Conservation (phyloP, 2,329 filamentous ascomycete genomes). For the Aspergillus brasiliensis region DNA sequence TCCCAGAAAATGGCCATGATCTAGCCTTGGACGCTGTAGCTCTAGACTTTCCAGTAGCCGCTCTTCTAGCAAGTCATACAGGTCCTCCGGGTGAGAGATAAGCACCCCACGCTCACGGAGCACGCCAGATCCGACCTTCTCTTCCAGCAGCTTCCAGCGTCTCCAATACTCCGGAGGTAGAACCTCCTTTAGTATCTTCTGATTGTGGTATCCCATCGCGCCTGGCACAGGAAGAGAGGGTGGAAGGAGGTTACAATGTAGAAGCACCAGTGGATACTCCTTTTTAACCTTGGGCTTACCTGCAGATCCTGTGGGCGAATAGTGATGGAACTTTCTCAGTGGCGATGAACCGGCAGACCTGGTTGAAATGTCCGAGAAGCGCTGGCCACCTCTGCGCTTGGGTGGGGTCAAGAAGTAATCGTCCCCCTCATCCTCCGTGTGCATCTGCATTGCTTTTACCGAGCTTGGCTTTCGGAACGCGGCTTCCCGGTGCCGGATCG, state of each 20-base stretch:
- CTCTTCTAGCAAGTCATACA: slow-evolving; percentile 65
- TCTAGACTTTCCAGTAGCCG: slow-evolving; percentile 62
- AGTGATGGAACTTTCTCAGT: slow-evolving; percentile 37
- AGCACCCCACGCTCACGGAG: slow-evolving; percentile 61
- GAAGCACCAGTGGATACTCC: slow-evolving; percentile 60
- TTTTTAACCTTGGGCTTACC: slow-evolving; percentile 41
- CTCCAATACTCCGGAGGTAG: slow-evolving; percentile 50
- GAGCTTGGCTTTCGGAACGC: slow-evolving; percentile 50
- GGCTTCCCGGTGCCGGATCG: slow-evolving; percentile 35
- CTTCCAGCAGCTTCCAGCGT: slow-evolving; percentile 55
- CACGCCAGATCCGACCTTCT: slow-evolving; percentile 55
- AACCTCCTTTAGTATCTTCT: slow-evolving; percentile 51
- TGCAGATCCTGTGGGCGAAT: slow-evolving; percentile 32
- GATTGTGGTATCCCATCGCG: slow-evolving; percentile 33
- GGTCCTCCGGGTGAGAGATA: slow-evolving; percentile 64
- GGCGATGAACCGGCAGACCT: slow-evolving; percentile 37
- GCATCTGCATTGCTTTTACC: slow-evolving; percentile 48
- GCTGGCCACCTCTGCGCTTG: slow-evolving; percentile 30
- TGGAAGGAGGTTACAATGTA: slow-evolving; percentile 63
- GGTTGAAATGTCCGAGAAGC: slow-evolving; percentile 33
- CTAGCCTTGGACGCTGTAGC: slow-evolving; percentile 56
- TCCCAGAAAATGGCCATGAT: slow-evolving; percentile 60
- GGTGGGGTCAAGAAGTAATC: slow-evolving; percentile 43
- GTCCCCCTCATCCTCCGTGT: slow-evolving; percentile 45
- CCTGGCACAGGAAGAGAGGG: slow-evolving; percentile 53